These are phyloP conservation scores for Neurospora crassa DNA, from an alignment of 2,329 filamentous ascomycete genomes.

Conservation along the genomic window DNA sequence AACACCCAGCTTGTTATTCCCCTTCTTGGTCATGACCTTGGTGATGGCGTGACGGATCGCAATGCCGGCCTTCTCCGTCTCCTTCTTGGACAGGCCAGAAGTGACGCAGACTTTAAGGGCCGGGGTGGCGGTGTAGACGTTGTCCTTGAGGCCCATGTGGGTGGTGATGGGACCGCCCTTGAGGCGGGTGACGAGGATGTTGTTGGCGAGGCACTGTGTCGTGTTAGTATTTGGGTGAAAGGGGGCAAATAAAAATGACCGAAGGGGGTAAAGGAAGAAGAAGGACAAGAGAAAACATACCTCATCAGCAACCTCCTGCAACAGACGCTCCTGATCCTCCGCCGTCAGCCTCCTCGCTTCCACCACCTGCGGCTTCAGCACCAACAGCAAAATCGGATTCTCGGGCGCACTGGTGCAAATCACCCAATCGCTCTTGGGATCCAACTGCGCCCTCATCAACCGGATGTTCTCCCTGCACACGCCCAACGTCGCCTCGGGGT, in stretches of 20 bases:
- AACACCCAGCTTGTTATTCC: slow-evolving; percentile 36
- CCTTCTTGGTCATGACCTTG: slow-evolving; percentile 69
- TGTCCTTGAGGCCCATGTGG: slow-evolving; percentile 57
- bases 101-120: slow-evolving; percentile 89
- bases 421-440: slow-evolving; percentile 91
- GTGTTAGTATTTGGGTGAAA: slow-evolving; percentile 1
- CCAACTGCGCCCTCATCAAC: slow-evolving; percentile 75
- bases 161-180: slow-evolving; percentile 64
- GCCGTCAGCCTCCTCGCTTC: slow-evolving; percentile 55
- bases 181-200: slow-evolving; percentile 78
- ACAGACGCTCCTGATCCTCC: slow-evolving; percentile 72
- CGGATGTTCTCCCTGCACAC: slow-evolving; percentile 80
- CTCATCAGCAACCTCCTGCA: slow-evolving; percentile 95
- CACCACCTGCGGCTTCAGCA: slow-evolving; percentile 75
- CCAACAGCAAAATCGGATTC: slow-evolving; percentile 79
- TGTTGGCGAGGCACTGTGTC: slow-evolving; percentile 66
- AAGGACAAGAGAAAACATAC: slow-evolving; percentile 38
- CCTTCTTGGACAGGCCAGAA: slow-evolving; percentile 79
- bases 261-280: background rate
- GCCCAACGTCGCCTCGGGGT: slow-evolving; percentile 63
- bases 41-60: slow-evolving; percentile 87
- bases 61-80: slow-evolving; percentile 87
- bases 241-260: slow-evolving; percentile 2
- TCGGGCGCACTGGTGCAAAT: slow-evolving; percentile 69
- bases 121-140: slow-evolving; percentile 61